Percentiles rank a stretch among this genome's conserved stretches.
phyloP scores from a whole-genome alignment of 2,329 filamentous ascomycete genomes.

The Zarea fungicola region DNA sequence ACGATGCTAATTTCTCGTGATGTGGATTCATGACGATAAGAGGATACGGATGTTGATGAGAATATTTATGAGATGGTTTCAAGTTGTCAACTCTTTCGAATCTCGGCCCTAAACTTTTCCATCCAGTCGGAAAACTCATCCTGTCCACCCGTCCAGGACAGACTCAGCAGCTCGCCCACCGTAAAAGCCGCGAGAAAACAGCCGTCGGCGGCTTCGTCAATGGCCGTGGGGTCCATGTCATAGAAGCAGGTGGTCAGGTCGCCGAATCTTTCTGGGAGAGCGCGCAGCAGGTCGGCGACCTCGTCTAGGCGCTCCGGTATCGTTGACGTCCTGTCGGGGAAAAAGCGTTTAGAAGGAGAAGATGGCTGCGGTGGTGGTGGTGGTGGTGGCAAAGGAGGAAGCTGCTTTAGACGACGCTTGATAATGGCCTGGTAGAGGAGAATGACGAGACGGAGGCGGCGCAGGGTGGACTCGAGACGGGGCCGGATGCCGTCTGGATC shows the following conservation, averaged over 20 bases:
- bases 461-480: conserved; percentile 59
- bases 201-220: conserved; percentile 52
- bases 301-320: conserved; percentile 47
- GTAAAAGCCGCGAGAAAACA: conserved; percentile 56
- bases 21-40: no score
- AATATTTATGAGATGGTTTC: no score
- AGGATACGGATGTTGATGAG: background rate
- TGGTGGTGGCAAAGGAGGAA: conserved; percentile 39
- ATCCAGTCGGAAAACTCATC: conserved; percentile 80
- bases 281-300: conserved; percentile 49
- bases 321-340: conserved; percentile 22
- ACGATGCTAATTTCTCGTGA: no score
- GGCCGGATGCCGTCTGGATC: conserved; percentile 60
- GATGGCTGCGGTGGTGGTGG: no score
- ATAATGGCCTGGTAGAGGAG: conserved; percentile 64
- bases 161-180: conserved; percentile 49
- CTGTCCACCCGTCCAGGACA: conserved; percentile 57
- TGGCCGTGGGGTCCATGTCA: conserved; percentile 54
- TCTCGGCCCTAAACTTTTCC: conserved; percentile 49
- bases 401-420: conserved; percentile 62
- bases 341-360: no score
- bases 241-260: conserved; percentile 71
- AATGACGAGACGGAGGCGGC: conserved; percentile 60
- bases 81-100: conserved; percentile 37
- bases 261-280: conserved; percentile 62